Evolutionary conservation across 2,329 filamentous ascomycete species (phyloP), one percentile per base, ranked within the genome.

Genomic region (Cercospora sp.): DNA sequence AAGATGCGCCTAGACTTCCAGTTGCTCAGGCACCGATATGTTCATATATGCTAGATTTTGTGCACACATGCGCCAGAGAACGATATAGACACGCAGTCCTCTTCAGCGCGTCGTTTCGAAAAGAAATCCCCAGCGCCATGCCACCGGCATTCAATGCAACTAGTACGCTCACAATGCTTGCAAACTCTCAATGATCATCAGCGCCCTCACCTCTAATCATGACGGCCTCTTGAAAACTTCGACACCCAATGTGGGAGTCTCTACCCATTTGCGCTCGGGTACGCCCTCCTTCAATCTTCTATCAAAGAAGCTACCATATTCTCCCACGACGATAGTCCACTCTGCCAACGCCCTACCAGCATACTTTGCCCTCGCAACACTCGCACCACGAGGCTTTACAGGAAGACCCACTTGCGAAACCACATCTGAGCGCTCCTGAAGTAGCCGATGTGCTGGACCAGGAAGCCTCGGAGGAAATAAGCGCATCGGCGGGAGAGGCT

Each of bases 231-330:
- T 82, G 73, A 90, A 87, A 2, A 87, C 86, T 71, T 91, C 89
- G 5, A 91, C 86, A 1, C 86, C 85, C 24, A 91, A 80, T 5
- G 82, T 84, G 2, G 89, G 89, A 51, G 90, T 89, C 78, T 94
- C 91, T 51, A 94, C 88, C 53, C 89, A 87, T 72, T 82, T 84
- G 68, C 92, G 85, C 0, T 83, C 82, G 2, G 87, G 84, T 9
- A 93, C 87, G 55, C 91, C 91, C 77, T 95, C 92, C 58, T 88
- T 88, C 62, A 89, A 88, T 65, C 92, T 86, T 57, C 91, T 85
- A 67, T 94, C 91, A 34, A 93, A 88, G 79, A 94, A 95, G 75
- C 88, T 91, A 80, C 94, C 92, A 81, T 89, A 92, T 77, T 95
- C 92, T 66, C 87, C 86, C 16, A 93, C 88, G 21, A 94, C 86